A percentile compares a stretch with the other conserved stretches of the same genome.
phyloP scores from a whole-genome alignment of 768 basidiomycete genomes.

The Cystobasidium ongulense region DNA sequence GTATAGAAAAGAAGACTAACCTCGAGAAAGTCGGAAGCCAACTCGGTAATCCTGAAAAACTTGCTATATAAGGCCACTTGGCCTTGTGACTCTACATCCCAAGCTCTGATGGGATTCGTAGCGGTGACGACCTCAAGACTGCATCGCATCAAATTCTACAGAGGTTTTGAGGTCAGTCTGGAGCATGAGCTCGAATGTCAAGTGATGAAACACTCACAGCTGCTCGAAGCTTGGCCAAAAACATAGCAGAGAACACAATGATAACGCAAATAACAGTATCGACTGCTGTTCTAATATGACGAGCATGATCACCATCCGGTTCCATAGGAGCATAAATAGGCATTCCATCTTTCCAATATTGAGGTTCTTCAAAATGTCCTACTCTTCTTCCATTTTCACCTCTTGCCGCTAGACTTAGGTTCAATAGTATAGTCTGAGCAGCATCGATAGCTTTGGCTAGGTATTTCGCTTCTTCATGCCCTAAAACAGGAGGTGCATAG shows the following conservation, averaged over 20 bases:
- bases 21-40: constrained; percentile 27
- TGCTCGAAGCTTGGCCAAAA: constrained; percentile 20
- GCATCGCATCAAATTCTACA: constrained; percentile 26
- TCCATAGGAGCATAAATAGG: constrained; percentile 25
- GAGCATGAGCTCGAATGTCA: neutral
- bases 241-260: constrained; percentile 28
- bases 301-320: constrained; percentile 24
- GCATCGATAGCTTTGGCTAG: constrained; percentile 17
- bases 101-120: neutral
- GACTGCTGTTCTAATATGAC: constrained; percentile 18
- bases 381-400: constrained; percentile 14
- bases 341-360: constrained; percentile 27
- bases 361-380: constrained; percentile 16
- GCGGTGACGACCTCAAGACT: constrained; percentile 10
- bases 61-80: constrained; percentile 21
- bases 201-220: neutral
- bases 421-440: constrained; percentile 13
- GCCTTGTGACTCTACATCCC: constrained; percentile 8
- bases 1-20: neutral
- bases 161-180: neutral
- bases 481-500: neutral
- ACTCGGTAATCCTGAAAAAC: constrained; percentile 26
- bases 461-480: constrained; percentile 23
- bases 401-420: constrained; percentile 3
- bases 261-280: constrained; percentile 28